A percentile compares a stretch with the other conserved stretches of the same genome.
Conservation (phyloP, 2,329 filamentous ascomycete species). For the Fusarium sp. region DNA sequence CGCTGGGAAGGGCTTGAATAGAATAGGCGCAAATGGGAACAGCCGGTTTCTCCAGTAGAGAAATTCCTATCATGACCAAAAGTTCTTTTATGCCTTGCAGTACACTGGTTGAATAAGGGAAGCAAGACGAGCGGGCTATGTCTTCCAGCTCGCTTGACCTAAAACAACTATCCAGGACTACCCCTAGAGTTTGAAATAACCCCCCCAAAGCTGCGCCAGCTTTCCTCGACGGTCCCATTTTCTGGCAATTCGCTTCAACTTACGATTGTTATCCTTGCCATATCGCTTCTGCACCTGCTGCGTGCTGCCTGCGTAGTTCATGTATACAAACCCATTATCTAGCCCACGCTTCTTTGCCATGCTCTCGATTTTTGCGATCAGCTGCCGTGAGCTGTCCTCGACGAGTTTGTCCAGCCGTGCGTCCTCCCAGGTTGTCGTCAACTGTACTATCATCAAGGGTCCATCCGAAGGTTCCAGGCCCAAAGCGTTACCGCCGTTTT, state of each 20-base stretch:
- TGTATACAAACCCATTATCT: conserved; percentile 11
- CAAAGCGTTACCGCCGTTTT: conserved; percentile 10
- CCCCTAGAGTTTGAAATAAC: conserved; percentile 12
- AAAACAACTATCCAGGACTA: conserved; percentile 34
- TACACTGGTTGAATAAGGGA: background rate
- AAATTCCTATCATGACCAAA: no score
- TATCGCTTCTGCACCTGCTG: conserved; percentile 18
- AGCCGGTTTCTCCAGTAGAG: no score
- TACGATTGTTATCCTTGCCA: conserved; percentile 3
- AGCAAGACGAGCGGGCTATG: background rate
- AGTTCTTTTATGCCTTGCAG: no score
- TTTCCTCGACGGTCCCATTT: conserved; percentile 13
- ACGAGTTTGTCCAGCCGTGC: background rate
- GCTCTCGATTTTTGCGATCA: background rate
- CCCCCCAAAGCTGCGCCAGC: conserved; percentile 6
- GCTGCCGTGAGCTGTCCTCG: background rate
- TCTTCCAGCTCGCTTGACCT: background rate
- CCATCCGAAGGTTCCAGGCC: conserved; percentile 2
- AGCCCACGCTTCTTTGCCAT: conserved; percentile 11
- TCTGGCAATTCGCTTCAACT: conserved; percentile 6
- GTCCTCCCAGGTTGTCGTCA: conserved; percentile 13
- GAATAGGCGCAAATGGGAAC: no score
- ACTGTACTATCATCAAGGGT: conserved; percentile 10
- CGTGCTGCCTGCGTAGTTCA: conserved; percentile 21
- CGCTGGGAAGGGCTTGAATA: background rate